Evolutionary conservation across 495 filamentous ascomycete genomes (phyloP).

Genomic region (Xylona heveae): DNA sequence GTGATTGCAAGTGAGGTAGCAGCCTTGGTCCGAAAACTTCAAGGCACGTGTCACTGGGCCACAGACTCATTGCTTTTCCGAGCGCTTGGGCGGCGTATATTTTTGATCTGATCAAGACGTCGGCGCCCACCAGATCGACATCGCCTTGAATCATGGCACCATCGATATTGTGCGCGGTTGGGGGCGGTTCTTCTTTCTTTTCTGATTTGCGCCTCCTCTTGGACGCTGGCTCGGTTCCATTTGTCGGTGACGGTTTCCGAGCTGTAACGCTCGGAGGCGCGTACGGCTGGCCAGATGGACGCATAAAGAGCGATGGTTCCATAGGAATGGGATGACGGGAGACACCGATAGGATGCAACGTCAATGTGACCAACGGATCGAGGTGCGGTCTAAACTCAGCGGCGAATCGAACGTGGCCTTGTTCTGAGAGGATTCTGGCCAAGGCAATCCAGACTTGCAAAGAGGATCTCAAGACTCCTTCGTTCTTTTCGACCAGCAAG

Average conservation of each 20-base stretch:
- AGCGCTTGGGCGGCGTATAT: conserved; percentile 69
- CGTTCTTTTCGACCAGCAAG: conserved; percentile 76
- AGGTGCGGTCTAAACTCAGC: conserved; percentile 49
- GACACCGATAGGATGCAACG: conserved; percentile 78
- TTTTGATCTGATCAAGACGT: conserved; percentile 72
- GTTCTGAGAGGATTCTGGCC: conserved; percentile 37
- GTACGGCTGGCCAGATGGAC: conserved; percentile 78
- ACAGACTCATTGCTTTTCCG: conserved; percentile 46
- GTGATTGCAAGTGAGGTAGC: conserved; percentile 38
- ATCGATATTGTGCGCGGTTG: conserved; percentile 71
- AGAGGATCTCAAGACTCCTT: conserved; percentile 55
- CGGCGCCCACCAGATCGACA: conserved; percentile 77
- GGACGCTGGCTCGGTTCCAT: conserved; percentile 23
- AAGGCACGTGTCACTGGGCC: conserved; percentile 24
- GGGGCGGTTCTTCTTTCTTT: conserved; percentile 49
- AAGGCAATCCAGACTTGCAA: conserved; percentile 73
- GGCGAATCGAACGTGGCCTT: conserved; percentile 26
- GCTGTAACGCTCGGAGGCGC: conserved; percentile 22
- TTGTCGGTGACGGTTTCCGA: conserved; percentile 39
- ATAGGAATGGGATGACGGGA: conserved; percentile 75
- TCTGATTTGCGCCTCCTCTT: conserved; percentile 70
- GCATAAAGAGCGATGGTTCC: conserved; percentile 72
- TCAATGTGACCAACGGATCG: conserved; percentile 53
- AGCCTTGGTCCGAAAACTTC: conserved; percentile 34
- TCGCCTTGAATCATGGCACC: conserved; percentile 96